These are phyloP conservation scores for Sphaerulina populicola DNA, from an alignment of 2,329 filamentous ascomycete species.

Conservation along the genomic window DNA sequence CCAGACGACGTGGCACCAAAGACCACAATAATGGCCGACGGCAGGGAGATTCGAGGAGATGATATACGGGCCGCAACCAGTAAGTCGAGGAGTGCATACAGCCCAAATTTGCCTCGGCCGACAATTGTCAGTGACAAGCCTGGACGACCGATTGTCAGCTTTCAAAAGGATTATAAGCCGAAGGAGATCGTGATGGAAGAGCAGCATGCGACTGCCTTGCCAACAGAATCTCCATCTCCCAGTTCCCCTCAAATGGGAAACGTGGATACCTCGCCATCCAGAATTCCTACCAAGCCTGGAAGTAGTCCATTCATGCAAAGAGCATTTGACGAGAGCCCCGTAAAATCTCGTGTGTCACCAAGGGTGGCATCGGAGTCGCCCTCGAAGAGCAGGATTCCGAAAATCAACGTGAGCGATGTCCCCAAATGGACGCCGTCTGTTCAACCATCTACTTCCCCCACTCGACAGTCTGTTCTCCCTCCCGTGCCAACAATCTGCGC, in stretches of 20 bases:
- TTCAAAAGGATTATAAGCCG: slow-evolving; percentile 74
- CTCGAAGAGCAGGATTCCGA: slow-evolving; percentile 8
- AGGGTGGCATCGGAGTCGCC: slow-evolving; percentile 7
- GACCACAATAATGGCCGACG: slow-evolving; percentile 47
- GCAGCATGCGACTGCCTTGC: slow-evolving; percentile 28
- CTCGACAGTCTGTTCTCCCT: slow-evolving; percentile 8
- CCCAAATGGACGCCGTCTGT: slow-evolving; percentile 12
- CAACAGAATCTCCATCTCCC: not conserved
- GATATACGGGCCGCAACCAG: slow-evolving; percentile 87
- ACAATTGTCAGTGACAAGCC: slow-evolving; percentile 83
- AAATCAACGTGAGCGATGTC: slow-evolving; percentile 15
- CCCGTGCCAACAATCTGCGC: slow-evolving; percentile 47
- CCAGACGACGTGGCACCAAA: slow-evolving; percentile 35
- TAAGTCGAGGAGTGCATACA: slow-evolving; percentile 79
- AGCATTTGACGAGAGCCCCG: not conserved
- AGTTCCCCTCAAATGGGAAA: slow-evolving; percentile 5
- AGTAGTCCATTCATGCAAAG: slow-evolving; percentile 1
- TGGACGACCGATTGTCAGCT: slow-evolving; percentile 93
- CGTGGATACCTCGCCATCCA: not conserved
- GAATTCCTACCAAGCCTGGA: slow-evolving; percentile 2
- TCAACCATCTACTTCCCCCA: slow-evolving; percentile 5
- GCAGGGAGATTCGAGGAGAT: slow-evolving; percentile 43
- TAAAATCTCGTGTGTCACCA: not conserved
- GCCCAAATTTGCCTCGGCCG: slow-evolving; percentile 76
- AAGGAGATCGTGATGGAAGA: slow-evolving; percentile 64